Evolutionary conservation across 192 early-diverging fungal species (phyloP).

Genomic region (Thamnidium elegans): DNA sequence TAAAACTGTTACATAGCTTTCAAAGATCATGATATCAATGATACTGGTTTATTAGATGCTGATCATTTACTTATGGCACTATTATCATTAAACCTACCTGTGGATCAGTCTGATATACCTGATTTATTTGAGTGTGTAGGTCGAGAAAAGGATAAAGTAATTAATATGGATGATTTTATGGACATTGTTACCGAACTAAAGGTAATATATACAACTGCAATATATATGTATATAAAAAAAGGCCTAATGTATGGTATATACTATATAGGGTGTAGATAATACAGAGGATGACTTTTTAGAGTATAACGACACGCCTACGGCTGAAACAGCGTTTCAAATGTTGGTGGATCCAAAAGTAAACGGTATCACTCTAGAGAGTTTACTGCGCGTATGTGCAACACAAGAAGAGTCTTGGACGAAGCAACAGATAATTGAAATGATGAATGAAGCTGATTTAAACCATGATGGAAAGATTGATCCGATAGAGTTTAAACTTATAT

Average conservation of each 20-base stretch:
- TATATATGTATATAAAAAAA: neutral
- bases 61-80: neutral
- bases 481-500: conserved; percentile 28
- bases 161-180: neutral
- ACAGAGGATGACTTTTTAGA: neutral
- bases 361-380: neutral
- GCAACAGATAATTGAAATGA: conserved; percentile 21
- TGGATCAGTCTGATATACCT: neutral
- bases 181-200: conserved; percentile 7
- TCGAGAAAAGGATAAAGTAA: neutral
- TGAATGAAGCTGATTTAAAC: conserved; percentile 28
- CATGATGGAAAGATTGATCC: conserved; percentile 34
- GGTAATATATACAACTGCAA: neutral
- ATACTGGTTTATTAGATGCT: neutral
- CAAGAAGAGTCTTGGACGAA: conserved; percentile 12
- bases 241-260: neutral
- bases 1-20: neutral
- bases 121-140: conserved; percentile 13
- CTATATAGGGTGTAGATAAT: neutral
- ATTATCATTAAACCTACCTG: neutral
- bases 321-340: conserved; percentile 5
- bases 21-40: neutral
- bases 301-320: neutral
- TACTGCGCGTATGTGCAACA: neutral
- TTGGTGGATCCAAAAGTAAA: neutral